Conservation (phyloP, 306 rosid genomes). For the Begonia loranthoides region DNA sequence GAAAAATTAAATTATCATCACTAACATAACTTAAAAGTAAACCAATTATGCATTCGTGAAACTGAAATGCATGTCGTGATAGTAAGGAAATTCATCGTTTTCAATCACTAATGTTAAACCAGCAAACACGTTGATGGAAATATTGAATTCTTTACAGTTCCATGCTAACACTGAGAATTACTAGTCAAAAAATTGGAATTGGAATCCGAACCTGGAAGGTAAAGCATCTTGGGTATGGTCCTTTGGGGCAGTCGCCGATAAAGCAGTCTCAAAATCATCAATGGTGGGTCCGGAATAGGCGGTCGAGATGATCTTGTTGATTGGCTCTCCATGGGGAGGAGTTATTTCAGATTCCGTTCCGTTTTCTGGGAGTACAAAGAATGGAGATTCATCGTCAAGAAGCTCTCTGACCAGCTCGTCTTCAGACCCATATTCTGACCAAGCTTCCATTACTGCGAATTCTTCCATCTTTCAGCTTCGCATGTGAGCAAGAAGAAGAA, state of each 20-base stretch:
- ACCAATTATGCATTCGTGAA: not conserved
- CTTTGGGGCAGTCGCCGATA: slow-evolving; percentile 27
- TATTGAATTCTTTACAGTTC: too few relatives aligned
- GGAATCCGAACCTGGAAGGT: slow-evolving; percentile 28
- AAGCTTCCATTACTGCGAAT: slow-evolving; percentile 13
- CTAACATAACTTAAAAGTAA: not conserved
- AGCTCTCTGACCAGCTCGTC: slow-evolving; percentile 69
- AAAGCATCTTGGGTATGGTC: slow-evolving; percentile 31
- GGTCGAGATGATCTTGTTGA: slow-evolving; percentile 27
- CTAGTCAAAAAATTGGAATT: not conserved
- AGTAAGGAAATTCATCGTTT: not conserved
- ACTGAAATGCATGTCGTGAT: too few relatives aligned
- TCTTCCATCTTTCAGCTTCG: slow-evolving; percentile 25
- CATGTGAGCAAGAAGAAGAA: slow-evolving; percentile 1
- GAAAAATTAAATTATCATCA: not conserved
- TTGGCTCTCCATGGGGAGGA: slow-evolving; percentile 12
- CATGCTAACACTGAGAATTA: not conserved
- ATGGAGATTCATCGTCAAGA: slow-evolving; percentile 46
- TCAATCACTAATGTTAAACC: not conserved
- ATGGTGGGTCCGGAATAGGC: slow-evolving; percentile 71
- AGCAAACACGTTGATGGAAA: not conserved
- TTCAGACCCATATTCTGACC: slow-evolving; percentile 41
- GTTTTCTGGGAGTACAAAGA: slow-evolving; percentile 23
- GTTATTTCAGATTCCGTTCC: slow-evolving; percentile 4
- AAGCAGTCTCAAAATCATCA: slow-evolving; percentile 55